phyloP scores from a whole-genome alignment of 1,139 yeast species.

The Arxiozyma slooffiae region DNA sequence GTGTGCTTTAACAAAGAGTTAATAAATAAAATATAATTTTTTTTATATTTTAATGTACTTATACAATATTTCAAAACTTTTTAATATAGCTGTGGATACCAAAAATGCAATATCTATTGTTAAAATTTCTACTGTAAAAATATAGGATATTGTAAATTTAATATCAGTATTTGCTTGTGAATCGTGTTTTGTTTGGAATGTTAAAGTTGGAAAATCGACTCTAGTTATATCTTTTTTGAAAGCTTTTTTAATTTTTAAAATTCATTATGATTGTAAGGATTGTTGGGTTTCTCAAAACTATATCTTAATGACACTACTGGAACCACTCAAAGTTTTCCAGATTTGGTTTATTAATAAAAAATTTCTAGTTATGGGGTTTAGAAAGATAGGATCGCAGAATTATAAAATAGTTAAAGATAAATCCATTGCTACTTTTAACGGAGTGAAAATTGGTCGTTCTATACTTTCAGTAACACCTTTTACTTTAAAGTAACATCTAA shows the following conservation, averaged over 20 bases:
- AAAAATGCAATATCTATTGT: constrained; percentile 26
- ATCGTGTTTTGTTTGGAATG: constrained; percentile 57
- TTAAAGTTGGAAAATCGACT: constrained; percentile 71
- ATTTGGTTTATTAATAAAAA: constrained; percentile 15
- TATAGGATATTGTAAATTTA: constrained; percentile 43
- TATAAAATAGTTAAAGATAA: constrained; percentile 27
- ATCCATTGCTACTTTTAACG: constrained; percentile 35
- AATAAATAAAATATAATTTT: constrained; percentile 18
- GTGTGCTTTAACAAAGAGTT: constrained; percentile 25
- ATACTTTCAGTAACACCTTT: constrained; percentile 54
- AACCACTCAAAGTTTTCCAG: background rate
- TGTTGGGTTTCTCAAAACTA: constrained; percentile 25
- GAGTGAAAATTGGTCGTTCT: constrained; percentile 34
- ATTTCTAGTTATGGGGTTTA: constrained; percentile 21
- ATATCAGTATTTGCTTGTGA: constrained; percentile 32
- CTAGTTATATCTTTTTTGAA: constrained; percentile 42
- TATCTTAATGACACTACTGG: background rate
- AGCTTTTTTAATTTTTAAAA: constrained; percentile 18
- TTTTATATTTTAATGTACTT: constrained; percentile 14
- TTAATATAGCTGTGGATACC: constrained; percentile 31
- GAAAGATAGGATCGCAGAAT: constrained; percentile 24
- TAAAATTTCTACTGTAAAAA: constrained; percentile 38
- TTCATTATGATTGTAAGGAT: constrained; percentile 9
- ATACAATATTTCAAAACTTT: constrained; percentile 17
- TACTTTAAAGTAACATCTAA: constrained; percentile 40